phyloP scores from a whole-genome alignment of 1,284 basidiomycete genomes.

The Ustilago cynodontis region DNA sequence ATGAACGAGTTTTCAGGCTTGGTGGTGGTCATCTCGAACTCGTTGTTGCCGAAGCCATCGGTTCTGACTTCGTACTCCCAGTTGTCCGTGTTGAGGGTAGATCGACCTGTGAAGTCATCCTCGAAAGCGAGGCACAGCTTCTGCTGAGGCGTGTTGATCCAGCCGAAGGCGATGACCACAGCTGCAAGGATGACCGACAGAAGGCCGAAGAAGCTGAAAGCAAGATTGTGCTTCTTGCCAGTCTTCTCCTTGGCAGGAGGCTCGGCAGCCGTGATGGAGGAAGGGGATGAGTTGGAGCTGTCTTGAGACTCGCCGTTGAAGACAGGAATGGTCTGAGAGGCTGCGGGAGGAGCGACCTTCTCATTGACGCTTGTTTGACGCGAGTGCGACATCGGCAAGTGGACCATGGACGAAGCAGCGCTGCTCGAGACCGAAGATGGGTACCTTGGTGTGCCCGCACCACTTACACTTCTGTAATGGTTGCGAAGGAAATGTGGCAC shows the following conservation, averaged over 20 bases:
- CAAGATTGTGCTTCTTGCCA: conserved; percentile 32
- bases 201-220: conserved; percentile 33
- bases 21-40: conserved; percentile 87
- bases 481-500: conserved; percentile 37
- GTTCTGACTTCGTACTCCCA: conserved; percentile 84
- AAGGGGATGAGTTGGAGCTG: conserved; percentile 10
- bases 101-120: conserved; percentile 26
- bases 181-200: conserved; percentile 26
- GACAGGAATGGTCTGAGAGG: conserved; percentile 17
- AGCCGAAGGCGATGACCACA: conserved; percentile 36
- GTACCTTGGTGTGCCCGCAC: conserved; percentile 8
- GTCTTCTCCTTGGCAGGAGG: conserved; percentile 12
- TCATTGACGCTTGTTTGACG: conserved; percentile 16
- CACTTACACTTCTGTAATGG: conserved; percentile 21
- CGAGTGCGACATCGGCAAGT: conserved; percentile 21
- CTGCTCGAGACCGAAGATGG: conserved; percentile 22
- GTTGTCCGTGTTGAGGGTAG: conserved; percentile 28
- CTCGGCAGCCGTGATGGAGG: conserved; percentile 17
- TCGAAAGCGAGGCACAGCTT: conserved; percentile 31
- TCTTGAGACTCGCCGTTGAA: neutral
- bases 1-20: conserved; percentile 83
- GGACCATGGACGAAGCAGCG: conserved; percentile 24
- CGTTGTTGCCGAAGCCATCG: conserved; percentile 86
- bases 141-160: conserved; percentile 39
- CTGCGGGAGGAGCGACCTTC: conserved; percentile 7